Conservation (phyloP, 768 basidiomycete genomes). For the Amanita inopinata region DNA sequence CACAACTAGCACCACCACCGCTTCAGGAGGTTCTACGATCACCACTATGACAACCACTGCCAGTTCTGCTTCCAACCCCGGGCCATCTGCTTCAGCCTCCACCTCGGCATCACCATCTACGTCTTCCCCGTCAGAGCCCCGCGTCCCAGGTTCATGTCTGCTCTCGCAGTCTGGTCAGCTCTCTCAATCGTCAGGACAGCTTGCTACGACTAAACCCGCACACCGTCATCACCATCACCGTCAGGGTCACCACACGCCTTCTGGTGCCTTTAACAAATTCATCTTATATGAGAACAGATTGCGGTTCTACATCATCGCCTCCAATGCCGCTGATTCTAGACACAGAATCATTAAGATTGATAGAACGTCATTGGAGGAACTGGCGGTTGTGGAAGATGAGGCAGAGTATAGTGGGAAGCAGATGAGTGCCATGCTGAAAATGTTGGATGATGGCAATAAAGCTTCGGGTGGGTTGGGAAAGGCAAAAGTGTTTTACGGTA, state of each 20-base stretch:
- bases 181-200: background rate
- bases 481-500: constrained; percentile 69
- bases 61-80: background rate
- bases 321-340: constrained; percentile 77
- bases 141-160: no score
- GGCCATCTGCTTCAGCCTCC: background rate
- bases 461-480: constrained; percentile 79
- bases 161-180: no score
- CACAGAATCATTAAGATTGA: constrained; percentile 94
- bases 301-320: constrained; percentile 88
- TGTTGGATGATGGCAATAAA: constrained; percentile 94
- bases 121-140: background rate
- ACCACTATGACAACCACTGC: background rate
- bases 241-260: background rate
- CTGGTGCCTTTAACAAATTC: constrained; percentile 65
- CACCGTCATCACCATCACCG: background rate
- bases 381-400: constrained; percentile 78
- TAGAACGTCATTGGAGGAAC: constrained; percentile 65
- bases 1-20: background rate
- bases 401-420: constrained; percentile 83
- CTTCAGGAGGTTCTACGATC: background rate
- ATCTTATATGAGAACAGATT: constrained; percentile 88
- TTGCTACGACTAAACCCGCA: background rate
- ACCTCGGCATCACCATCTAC: background rate
- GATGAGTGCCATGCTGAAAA: constrained; percentile 85